Evolutionary conservation across 2,329 filamentous ascomycete species (phyloP).

Genomic region (Neofusicoccum sp.): DNA sequence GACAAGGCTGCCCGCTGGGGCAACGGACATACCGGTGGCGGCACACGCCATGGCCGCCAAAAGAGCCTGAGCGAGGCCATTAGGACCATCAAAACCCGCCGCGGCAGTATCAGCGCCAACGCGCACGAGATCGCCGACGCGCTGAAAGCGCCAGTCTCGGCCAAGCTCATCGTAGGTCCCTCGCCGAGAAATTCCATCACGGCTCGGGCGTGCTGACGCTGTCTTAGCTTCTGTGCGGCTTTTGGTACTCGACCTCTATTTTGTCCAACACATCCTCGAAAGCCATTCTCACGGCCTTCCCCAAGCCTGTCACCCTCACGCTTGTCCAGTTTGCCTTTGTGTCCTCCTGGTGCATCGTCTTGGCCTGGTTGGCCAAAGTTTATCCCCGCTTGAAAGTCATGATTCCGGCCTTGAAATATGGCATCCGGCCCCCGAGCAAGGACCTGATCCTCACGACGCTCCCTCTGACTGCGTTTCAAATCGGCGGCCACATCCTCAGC

Average conservation of each 20-base stretch:
- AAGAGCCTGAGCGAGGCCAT: slow-evolving; percentile 91
- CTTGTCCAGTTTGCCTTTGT: slow-evolving; percentile 93
- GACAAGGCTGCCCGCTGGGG: slow-evolving; percentile 49
- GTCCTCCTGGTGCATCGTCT: slow-evolving; percentile 77
- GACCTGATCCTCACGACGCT: slow-evolving; percentile 84
- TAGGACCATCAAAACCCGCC: slow-evolving; percentile 73
- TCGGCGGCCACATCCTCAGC: slow-evolving; percentile 88
- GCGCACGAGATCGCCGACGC: slow-evolving; percentile 91
- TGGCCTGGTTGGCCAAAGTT: slow-evolving; percentile 70
- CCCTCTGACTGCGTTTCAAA: slow-evolving; percentile 89
- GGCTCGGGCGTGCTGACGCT: slow-evolving; percentile 20
- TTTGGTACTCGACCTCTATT: slow-evolving; percentile 95
- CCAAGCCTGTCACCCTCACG: slow-evolving; percentile 87
- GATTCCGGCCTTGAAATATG: slow-evolving; percentile 77
- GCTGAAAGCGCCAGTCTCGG: slow-evolving; percentile 83
- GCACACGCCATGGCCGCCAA: slow-evolving; percentile 62
- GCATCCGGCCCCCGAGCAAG: slow-evolving; percentile 74
- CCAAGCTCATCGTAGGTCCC: slow-evolving; percentile 73
- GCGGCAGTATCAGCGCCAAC: slow-evolving; percentile 85
- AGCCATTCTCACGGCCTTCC: slow-evolving; percentile 87
- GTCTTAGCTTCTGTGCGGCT: slow-evolving; percentile 70
- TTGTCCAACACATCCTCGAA: slow-evolving; percentile 98
- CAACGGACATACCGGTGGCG: slow-evolving; percentile 28
- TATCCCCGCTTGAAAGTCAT: slow-evolving; percentile 69
- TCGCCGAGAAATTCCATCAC: slow-evolving; percentile 26